Evolutionary conservation across 495 filamentous ascomycete species (phyloP).

Genomic region (Delitschia confertaspora): DNA sequence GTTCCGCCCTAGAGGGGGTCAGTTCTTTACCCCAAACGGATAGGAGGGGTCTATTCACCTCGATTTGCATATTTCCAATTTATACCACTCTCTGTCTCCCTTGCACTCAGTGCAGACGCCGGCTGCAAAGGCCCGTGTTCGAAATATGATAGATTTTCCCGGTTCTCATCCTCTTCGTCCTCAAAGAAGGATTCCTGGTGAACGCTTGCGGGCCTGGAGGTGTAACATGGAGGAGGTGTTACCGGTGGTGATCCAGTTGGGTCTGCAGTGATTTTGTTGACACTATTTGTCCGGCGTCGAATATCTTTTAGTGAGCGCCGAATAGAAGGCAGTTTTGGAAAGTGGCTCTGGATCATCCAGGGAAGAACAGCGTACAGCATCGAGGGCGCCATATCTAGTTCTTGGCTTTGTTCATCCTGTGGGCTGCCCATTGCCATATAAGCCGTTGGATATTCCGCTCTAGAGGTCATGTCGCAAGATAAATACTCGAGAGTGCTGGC

Average conservation of each 20-base stretch:
- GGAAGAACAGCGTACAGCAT: conserved; percentile 28
- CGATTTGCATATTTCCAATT: conserved; percentile 43
- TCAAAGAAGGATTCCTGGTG: no score
- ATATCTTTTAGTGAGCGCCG: conserved; percentile 16
- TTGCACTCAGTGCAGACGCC: no score
- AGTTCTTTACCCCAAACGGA: not conserved
- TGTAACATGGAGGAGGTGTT: conserved; percentile 28
- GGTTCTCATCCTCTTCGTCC: no score
- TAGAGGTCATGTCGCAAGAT: no score
- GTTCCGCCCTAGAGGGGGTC: conserved; percentile 29
- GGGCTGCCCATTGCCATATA: no score
- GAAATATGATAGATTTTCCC: no score
- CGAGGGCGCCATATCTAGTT: conserved; percentile 15
- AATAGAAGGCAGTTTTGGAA: conserved; percentile 26
- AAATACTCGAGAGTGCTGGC: no score
- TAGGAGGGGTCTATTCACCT: conserved; percentile 26
- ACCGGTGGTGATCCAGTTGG: not conserved
- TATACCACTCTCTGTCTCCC: conserved; percentile 35
- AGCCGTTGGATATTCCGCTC: no score
- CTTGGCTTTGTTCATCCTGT: no score
- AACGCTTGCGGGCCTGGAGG: conserved; percentile 10
- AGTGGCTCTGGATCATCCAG: conserved; percentile 21
- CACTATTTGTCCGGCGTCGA: not conserved
- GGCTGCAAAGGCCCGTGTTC: no score
- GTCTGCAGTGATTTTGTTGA: conserved; percentile 1